Conservation (phyloP, 306 rosid genomes). For the Lupinus albus region DNA sequence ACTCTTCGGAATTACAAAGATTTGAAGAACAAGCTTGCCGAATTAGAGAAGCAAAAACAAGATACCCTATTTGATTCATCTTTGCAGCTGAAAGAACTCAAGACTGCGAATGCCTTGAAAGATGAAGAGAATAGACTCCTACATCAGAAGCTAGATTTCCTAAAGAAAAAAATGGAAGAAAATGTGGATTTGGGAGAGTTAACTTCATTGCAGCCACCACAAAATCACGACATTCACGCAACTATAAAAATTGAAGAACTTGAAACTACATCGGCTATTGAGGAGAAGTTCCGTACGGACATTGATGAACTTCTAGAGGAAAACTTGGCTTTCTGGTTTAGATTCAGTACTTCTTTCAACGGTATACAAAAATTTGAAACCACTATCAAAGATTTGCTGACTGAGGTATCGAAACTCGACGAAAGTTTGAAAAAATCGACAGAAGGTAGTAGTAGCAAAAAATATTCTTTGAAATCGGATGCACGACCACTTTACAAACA, state of each 20-base stretch:
- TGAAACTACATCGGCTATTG: slow-evolving; percentile 47
- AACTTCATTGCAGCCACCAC: slow-evolving; percentile 18
- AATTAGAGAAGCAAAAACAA: slow-evolving; percentile 52
- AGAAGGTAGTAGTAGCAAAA: slow-evolving; percentile 52
- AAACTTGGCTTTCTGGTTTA: slow-evolving; percentile 80
- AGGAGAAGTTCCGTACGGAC: slow-evolving; percentile 59
- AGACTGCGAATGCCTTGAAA: slow-evolving; percentile 56
- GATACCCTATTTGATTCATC: slow-evolving; percentile 56
- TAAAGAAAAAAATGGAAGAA: slow-evolving; percentile 52
- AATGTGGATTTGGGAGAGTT: slow-evolving; percentile 43
- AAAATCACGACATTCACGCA: not conserved
- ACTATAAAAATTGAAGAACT: slow-evolving; percentile 13
- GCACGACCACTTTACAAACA: slow-evolving; percentile 77
- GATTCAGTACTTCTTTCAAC: slow-evolving; percentile 65
- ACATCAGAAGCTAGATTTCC: slow-evolving; percentile 61
- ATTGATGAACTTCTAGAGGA: slow-evolving; percentile 81
- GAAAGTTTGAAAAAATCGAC: slow-evolving; percentile 48
- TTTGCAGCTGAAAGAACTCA: slow-evolving; percentile 62
- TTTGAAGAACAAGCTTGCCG: slow-evolving; percentile 61
- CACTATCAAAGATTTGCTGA: slow-evolving; percentile 58
- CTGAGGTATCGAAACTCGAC: slow-evolving; percentile 52
- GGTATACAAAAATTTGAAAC: slow-evolving; percentile 63
- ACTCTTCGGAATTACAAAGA: too few species aligned
- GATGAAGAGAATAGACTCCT: slow-evolving; percentile 77
- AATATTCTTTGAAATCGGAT: slow-evolving; percentile 63